Conservation (phyloP, 1,139 yeast species). For the Wickerhamomyces sp. region DNA sequence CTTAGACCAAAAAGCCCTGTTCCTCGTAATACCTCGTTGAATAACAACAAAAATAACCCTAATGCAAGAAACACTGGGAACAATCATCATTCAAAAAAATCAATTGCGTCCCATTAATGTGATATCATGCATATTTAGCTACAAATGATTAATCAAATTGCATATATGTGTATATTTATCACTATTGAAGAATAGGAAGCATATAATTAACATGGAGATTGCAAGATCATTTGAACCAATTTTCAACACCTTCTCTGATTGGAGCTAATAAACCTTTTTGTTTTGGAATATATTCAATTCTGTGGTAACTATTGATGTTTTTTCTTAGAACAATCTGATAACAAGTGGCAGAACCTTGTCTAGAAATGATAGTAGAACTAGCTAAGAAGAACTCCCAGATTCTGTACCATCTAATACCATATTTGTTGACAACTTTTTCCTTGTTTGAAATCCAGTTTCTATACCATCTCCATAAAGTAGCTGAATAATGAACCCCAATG, state of each 20-base stretch:
- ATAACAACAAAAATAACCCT: not conserved
- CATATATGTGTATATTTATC: not conserved
- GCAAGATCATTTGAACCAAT: conserved; percentile 39
- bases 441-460: conserved; percentile 88
- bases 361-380: conserved; percentile 72
- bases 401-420: conserved; percentile 88
- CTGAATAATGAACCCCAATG: conserved; percentile 90
- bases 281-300: conserved; percentile 73
- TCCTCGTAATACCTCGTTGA: conserved; percentile 21
- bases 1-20: conserved; percentile 82
- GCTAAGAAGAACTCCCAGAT: conserved; percentile 93
- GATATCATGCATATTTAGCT: not conserved
- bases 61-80: not conserved
- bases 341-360: conserved; percentile 94
- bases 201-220: too few relatives aligned
- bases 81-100: not conserved
- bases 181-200: too few relatives aligned
- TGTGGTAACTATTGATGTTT: conserved; percentile 80
- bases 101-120: not conserved
- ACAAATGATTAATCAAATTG: conserved; percentile 1
- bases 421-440: conserved; percentile 71
- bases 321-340: conserved; percentile 89
- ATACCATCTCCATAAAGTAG: conserved; percentile 94
- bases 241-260: conserved; percentile 42
- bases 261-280: conserved; percentile 79